phyloP scores from a whole-genome alignment of 352 stramenopile species.

The Globisporangium abappressorium region DNA sequence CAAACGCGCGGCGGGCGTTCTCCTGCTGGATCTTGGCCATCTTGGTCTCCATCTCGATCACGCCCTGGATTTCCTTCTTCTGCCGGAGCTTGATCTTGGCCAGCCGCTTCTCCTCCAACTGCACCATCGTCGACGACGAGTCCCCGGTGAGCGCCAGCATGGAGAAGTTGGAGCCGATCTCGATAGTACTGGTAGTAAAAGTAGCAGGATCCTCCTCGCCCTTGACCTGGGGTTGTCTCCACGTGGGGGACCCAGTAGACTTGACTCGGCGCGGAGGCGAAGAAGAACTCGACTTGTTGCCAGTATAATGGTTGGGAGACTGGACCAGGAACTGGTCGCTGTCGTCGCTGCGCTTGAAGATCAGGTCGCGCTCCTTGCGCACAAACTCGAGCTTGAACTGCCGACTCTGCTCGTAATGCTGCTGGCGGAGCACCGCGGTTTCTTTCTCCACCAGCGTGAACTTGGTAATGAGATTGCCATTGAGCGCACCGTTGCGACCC shows the following conservation, averaged over 20 bases:
- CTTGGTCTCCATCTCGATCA: constrained; percentile 79
- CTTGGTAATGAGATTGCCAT: constrained; percentile 43
- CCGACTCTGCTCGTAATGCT: constrained; percentile 69
- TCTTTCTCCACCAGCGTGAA: constrained; percentile 73
- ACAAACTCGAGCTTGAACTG: constrained; percentile 62
- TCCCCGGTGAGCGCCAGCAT: constrained; percentile 24
- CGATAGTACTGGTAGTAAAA: background rate
- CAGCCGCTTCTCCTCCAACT: constrained; percentile 59
- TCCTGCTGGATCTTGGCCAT: constrained; percentile 66
- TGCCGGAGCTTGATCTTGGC: constrained; percentile 68
- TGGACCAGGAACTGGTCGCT: background rate
- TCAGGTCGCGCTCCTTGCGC: constrained; percentile 40
- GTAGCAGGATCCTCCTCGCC: background rate
- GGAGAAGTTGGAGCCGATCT: background rate
- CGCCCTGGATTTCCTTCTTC: constrained; percentile 63
- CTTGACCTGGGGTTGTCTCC: background rate
- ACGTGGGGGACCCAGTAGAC: background rate
- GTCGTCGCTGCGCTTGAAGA: constrained; percentile 15
- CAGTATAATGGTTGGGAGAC: background rate
- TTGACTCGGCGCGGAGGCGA: background rate
- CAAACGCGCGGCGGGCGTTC: constrained; percentile 43
- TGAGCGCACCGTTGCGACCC: background rate
- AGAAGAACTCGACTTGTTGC: background rate
- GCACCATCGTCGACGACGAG: constrained; percentile 48
- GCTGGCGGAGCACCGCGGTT: constrained; percentile 57